Evolutionary conservation across 2,329 filamentous ascomycete genomes (phyloP).

Genomic region (Chrysosporium queenslandicum): DNA sequence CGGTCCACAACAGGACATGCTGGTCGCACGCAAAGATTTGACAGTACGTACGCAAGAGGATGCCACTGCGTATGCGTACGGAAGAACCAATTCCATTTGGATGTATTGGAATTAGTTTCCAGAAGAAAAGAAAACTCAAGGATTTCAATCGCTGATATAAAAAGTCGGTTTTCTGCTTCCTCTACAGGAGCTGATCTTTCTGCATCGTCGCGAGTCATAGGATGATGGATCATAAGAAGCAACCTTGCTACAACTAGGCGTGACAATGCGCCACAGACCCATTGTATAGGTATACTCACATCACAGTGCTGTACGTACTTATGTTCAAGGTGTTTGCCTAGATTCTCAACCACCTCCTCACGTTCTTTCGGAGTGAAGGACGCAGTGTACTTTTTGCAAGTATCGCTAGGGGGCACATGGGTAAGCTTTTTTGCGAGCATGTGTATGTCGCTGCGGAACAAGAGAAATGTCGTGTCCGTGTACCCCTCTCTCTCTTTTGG

Average conservation of each 20-base stretch:
- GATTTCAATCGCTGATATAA: constrained; percentile 62
- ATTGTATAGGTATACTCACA: constrained; percentile 48
- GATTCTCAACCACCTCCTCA: constrained; percentile 41
- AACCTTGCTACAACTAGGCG: constrained; percentile 68
- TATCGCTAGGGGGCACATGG: constrained; percentile 26
- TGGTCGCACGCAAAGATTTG: constrained; percentile 46
- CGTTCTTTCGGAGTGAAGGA: constrained; percentile 28
- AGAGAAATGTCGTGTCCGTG: constrained; percentile 45
- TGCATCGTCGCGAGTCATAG: constrained; percentile 51
- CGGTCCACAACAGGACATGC: constrained; percentile 50
- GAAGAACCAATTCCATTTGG: constrained; percentile 58
- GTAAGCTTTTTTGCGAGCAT: constrained; percentile 33
- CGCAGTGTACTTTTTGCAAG: constrained; percentile 17
- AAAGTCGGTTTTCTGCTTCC: constrained; percentile 58
- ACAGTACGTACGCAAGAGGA: constrained; percentile 51
- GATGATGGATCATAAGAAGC: constrained; percentile 67
- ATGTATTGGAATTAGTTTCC: constrained; percentile 51
- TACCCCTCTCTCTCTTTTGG: constrained; percentile 43
- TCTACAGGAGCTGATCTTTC: constrained; percentile 45
- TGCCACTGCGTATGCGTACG: constrained; percentile 57
- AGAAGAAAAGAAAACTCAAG: constrained; percentile 60
- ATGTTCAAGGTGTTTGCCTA: constrained; percentile 46
- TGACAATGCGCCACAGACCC: constrained; percentile 58
- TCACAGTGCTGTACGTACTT: constrained; percentile 47
- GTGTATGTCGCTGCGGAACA: constrained; percentile 47